These are phyloP conservation scores for Melampsora americana DNA, from an alignment of 1,284 basidiomycete genomes.

Conservation along the genomic window DNA sequence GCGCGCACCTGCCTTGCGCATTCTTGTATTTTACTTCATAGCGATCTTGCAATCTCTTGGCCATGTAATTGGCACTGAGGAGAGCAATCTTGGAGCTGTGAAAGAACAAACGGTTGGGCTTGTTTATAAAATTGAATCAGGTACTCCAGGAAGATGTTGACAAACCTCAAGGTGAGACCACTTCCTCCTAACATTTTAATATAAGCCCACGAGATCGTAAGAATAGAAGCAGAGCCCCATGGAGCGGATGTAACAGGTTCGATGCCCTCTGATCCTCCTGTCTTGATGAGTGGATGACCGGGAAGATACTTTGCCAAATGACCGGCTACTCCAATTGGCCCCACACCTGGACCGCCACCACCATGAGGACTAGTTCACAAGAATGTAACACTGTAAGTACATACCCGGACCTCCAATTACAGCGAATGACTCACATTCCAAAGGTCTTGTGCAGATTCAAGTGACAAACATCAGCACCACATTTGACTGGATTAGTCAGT, in stretches of 20 bases:
- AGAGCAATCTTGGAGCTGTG: slow-evolving; percentile 82
- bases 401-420: slow-evolving; percentile 45
- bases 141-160: neutral
- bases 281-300: slow-evolving; percentile 74
- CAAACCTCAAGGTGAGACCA: neutral
- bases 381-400: slow-evolving; percentile 54
- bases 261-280: slow-evolving; percentile 63
- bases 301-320: slow-evolving; percentile 94
- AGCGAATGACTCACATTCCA: slow-evolving; percentile 64
- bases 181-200: slow-evolving; percentile 61
- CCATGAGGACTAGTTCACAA: slow-evolving; percentile 72
- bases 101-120: slow-evolving; percentile 86
- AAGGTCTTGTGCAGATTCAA: slow-evolving; percentile 97
- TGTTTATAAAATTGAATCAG: slow-evolving; percentile 60
- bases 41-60: slow-evolving; percentile 74
- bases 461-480: slow-evolving; percentile 96
- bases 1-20: slow-evolving; percentile 82
- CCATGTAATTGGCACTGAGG: slow-evolving; percentile 96
- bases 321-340: slow-evolving; percentile 90
- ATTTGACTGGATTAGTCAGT: slow-evolving; percentile 87
- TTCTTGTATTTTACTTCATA: slow-evolving; percentile 90
- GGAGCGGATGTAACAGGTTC: slow-evolving; percentile 86
- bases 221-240: slow-evolving; percentile 89
- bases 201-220: slow-evolving; percentile 96
- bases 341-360: slow-evolving; percentile 92